Percentiles rank a stretch among this genome's conserved stretches.
Evolutionary conservation across 371 early-diverging fungal genomes (phyloP).

Genomic region (Funneliformis caledonium): DNA sequence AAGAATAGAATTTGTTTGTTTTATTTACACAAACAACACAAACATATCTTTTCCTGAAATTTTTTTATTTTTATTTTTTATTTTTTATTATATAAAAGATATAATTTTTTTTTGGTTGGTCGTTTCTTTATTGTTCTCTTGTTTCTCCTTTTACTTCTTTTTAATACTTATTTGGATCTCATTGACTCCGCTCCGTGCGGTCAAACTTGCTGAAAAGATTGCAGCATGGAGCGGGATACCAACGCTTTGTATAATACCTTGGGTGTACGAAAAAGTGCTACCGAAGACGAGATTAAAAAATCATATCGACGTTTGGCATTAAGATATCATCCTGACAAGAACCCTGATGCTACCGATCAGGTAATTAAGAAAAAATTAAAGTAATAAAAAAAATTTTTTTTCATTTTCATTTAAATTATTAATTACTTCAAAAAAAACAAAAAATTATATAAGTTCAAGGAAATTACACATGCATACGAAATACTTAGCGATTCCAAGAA

Average conservation of each 20-base stretch:
- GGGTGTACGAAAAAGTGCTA: constrained; percentile 59
- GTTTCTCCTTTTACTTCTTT: neutral
- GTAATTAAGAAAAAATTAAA: constrained; percentile 40
- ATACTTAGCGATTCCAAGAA: constrained; percentile 78
- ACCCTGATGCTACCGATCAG: constrained; percentile 58
- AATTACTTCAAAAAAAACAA: neutral
- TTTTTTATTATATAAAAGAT: too few species aligned
- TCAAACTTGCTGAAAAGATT: neutral
- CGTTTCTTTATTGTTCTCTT: neutral
- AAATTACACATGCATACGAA: constrained; percentile 83
- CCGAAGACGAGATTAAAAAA: constrained; percentile 67
- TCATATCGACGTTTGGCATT: constrained; percentile 66
- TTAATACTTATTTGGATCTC: neutral
- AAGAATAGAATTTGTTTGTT: too few species aligned
- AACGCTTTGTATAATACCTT: constrained; percentile 58
- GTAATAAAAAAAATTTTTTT: neutral
- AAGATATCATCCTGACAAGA: constrained; percentile 82
- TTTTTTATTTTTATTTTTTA: too few species aligned
- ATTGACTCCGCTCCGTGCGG: constrained; percentile 15
- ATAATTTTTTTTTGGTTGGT: neutral
- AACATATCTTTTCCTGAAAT: too few species aligned
- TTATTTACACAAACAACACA: too few species aligned
- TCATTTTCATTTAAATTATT: neutral
- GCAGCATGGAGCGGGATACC: constrained; percentile 48
- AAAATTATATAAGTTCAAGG: constrained; percentile 62